Evolutionary conservation across 805 yeast species (phyloP), one percentile per base, ranked within the genome.

Genomic region (Starmerella apicola): DNA sequence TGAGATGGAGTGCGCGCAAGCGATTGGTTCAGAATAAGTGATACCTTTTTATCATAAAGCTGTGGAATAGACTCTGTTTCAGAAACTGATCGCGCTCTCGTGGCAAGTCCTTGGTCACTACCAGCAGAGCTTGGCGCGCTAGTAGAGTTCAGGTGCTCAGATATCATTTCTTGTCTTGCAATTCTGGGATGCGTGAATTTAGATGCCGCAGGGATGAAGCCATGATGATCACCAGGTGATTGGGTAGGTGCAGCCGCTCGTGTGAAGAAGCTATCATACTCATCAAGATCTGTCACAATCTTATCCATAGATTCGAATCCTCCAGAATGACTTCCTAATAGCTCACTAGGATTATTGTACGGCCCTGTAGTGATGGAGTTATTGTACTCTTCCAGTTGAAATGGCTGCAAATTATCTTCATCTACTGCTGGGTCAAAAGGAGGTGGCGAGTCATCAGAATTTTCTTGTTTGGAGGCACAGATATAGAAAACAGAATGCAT

Each of bases 401-500:
- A 48, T 19, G 32, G 39, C 12, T 41, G 43, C 2, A 21, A 32
- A 12, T 32, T 23, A 24, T 23, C 19, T 5, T 32, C 42, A 3
- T 37, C 44, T n/a, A n/a, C 34, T 13, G 23, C 41, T n/a, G n/a
- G n/a, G n/a, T n/a, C n/a, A n/a, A n/a, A n/a, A n/a, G n/a, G n/a
- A n/a, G n/a, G 15, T 13, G n/a, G 21, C n/a, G n/a, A 10, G 21
- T 16, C 4, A 21, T 18, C 25, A 7, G 13, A n/a, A 4, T 18
- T 26, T 3, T 34, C 18, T 27, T 41, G 13, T 42, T 49, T 27
- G 34, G 68, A 65, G 1, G 72, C 70, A 54, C 96, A 88, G 0
- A 95, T 82, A 23, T 85, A 76, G 55, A 82, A 91, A 3, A 91
- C 97, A 0, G 97, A 86, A 58, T 91, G 97, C 1, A 91, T 93